Percentiles rank a stretch among this genome's conserved stretches.
Conservation (phyloP, 164 flowering plant species). For the Santalum album region DNA sequence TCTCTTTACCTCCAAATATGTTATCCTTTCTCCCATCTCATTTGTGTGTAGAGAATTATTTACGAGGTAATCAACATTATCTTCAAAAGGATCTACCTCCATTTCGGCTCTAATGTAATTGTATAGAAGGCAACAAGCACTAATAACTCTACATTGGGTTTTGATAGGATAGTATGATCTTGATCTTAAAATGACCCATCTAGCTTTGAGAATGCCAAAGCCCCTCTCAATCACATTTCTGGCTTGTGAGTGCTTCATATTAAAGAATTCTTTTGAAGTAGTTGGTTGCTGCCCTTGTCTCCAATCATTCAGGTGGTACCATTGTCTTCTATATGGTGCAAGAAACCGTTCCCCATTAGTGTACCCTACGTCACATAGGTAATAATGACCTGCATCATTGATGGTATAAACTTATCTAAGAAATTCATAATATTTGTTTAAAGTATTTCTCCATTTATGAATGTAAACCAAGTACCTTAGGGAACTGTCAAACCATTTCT, state of each 20-base stretch:
- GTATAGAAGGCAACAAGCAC: neutral
- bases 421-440: too few species aligned
- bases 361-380: neutral
- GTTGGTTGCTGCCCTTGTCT: neutral
- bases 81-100: neutral
- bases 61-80: too few species aligned
- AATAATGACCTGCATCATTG: neutral
- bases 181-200: neutral
- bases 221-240: neutral
- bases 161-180: neutral
- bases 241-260: neutral
- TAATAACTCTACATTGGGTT: too few species aligned
- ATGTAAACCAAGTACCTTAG: neutral
- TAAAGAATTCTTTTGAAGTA: neutral
- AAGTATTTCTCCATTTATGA: too few species aligned
- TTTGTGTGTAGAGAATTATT: too few species aligned
- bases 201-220: too few species aligned
- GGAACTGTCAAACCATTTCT: neutral
- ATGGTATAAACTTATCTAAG: too few species aligned
- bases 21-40: too few species aligned
- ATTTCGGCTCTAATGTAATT: neutral
- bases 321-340: neutral
- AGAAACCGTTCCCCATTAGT: neutral
- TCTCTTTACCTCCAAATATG: too few species aligned
- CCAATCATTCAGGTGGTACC: neutral